Evolutionary conservation across 129 eudicot genomes (phyloP), one percentile per base, ranked within the genome.

Genomic region (Deinandra increscens): DNA sequence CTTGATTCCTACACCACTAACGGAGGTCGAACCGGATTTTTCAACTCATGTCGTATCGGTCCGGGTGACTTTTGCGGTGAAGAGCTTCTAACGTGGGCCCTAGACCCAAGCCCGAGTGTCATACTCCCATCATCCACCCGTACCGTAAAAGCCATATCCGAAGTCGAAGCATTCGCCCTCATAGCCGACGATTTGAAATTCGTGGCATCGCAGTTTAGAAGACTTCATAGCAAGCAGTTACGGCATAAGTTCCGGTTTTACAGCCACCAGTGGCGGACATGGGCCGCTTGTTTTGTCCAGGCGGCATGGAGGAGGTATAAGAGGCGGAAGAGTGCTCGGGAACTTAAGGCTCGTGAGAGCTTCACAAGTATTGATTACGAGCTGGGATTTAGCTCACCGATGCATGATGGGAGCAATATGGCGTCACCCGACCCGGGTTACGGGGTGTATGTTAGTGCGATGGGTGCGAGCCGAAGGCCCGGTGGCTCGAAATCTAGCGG

Each of bases 241-340:
- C 69, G 88, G 61, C 96, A 92, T 68, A 92, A 88, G 85, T 86
- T 92, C 53, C 75, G 98, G 61, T 88, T 92, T 75, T 84, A 92
- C 55, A 88, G 95, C 29, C 98, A 88, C 74, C 98, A 88, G 61
- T 92, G 98, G 98, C 82, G 98, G 31, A 85, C 96, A 1, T 92
- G 98, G 98, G 91, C 96, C 0, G 95, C 89, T 0, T 86, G 96
- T 60, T 92, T 84, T 37, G 75, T 92, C 19, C 98, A 92, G 29
- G 96, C 84, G 0, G 87, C 87, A 1, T 83, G 87, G 87, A 72
- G 84, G 13, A 64, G 91, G 65, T 83, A 75, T 45, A 85, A 82
- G 64, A 78, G 73, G 75, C 51, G 86, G 49, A 82, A 72, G 68
- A 70, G 82, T 42, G 78, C 59, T 56, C 67, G 81, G 3, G 88